Evolutionary conservation across 805 yeast species (phyloP).

Genomic region (Pichia pseudocactophila): DNA sequence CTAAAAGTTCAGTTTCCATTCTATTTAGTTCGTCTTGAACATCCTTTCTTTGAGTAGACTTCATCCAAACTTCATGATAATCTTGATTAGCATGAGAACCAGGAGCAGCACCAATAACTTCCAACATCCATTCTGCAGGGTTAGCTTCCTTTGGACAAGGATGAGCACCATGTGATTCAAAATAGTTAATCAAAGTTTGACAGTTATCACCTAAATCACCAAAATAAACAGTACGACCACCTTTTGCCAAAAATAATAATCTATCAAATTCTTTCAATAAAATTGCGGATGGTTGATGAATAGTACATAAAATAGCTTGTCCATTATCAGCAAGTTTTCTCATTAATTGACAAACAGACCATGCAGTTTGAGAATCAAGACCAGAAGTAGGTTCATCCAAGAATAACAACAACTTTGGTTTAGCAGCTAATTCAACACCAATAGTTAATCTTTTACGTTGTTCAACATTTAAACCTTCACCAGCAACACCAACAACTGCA

Average conservation of each 20-base stretch:
- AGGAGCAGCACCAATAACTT: slow-evolving; percentile 77
- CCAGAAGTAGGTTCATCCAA: background rate
- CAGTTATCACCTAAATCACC: background rate
- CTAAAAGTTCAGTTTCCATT: slow-evolving; percentile 53
- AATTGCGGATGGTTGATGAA: background rate
- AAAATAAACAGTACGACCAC: background rate
- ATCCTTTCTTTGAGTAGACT: slow-evolving; percentile 51
- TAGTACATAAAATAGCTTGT: background rate
- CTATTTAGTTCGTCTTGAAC: slow-evolving; percentile 50
- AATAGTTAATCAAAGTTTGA: slow-evolving; percentile 38
- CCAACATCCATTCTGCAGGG: slow-evolving; percentile 91
- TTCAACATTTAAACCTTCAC: background rate
- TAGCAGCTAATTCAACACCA: background rate
- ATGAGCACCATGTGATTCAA: slow-evolving; percentile 57
- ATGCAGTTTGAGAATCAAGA: background rate
- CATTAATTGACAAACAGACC: background rate
- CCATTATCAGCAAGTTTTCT: background rate
- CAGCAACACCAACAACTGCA: background rate
- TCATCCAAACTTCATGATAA: slow-evolving; percentile 69
- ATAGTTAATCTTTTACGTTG: background rate
- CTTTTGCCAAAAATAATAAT: background rate
- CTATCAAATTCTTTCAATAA: background rate
- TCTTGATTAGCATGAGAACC: slow-evolving; percentile 68
- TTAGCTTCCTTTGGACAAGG: slow-evolving; percentile 62
- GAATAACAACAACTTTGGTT: background rate